Evolutionary conservation across 352 stramenopile species (phyloP), one percentile per base, ranked within the genome.

Genomic region (Phytophthora citrophthora): DNA sequence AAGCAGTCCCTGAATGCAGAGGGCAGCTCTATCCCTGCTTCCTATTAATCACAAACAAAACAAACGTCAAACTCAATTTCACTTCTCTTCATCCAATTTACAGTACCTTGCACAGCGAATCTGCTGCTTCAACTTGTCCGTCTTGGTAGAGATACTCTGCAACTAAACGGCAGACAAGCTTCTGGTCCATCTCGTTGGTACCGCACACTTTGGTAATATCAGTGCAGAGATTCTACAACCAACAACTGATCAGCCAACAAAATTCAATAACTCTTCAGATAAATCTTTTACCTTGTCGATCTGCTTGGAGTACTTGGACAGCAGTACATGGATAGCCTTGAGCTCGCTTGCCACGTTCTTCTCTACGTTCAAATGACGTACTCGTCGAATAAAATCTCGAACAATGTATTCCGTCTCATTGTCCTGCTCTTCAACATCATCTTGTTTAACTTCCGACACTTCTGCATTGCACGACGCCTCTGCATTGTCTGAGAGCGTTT

Each of bases 81-180:
- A 56, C 29, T 15, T 18, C 31, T 20, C 29, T 34, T 13, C 9
- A 34, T 34, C 29, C 9, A 34, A 34, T 34, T 34, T 11, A 34
- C 29, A 13, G 29, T 41, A 91, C 84, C 58, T 85, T 78, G 75
- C 84, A 93, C 58, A 93, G 73, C 8, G 73, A 61, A 61, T 93
- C 84, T 1, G 82, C 84, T 3, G 81, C 84, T 10, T 89, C 75
- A 38, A 93, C 88, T 58, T 93, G 84, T 1, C 84, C 84, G 36
- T 93, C 80, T 18, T 91, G 84, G 40, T 93, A 93, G 6, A 93
- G 73, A 71, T 93, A 90, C 45, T 93, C 84, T 10, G 72, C 81
- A 23, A 93, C 79, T 40, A 93, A 54, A 36, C 79, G 79, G 24
- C 74, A 86, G 46, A 93, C 79, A 8, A 86, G 72, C 46, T 78